A percentile compares a stretch with the other conserved stretches of the same genome.
phyloP scores from a whole-genome alignment of 352 stramenopile genomes.

The Aphanomyces stellatus region DNA sequence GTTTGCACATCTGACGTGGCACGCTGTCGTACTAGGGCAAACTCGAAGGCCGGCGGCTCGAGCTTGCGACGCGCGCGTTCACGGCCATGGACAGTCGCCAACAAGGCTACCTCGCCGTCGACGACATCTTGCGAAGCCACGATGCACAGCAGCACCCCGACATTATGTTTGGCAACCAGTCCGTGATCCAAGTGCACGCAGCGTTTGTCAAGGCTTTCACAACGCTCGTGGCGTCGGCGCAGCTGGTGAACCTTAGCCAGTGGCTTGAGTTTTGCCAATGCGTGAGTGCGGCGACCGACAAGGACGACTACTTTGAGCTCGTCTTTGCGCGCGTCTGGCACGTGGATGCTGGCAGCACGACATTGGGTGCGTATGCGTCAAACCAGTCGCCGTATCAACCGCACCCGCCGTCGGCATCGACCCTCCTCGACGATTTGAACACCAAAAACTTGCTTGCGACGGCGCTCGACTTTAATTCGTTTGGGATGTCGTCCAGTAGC shows the following conservation, averaged over 20 bases:
- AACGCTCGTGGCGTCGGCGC: slow-evolving; percentile 23
- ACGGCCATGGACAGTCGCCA: slow-evolving; percentile 50
- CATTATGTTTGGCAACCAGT: slow-evolving; percentile 66
- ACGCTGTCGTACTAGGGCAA: slow-evolving; percentile 26
- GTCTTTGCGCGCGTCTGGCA: slow-evolving; percentile 65
- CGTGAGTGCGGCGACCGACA: slow-evolving; percentile 49
- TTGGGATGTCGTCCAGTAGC: slow-evolving; percentile 22
- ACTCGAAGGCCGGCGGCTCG: slow-evolving; percentile 37
- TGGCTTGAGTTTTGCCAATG: slow-evolving; percentile 75
- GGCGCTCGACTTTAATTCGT: slow-evolving; percentile 6
- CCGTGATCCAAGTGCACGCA: slow-evolving; percentile 39
- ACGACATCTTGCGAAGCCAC: slow-evolving; percentile 40
- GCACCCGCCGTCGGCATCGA: slow-evolving; percentile 30
- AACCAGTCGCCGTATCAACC: slow-evolving; percentile 7
- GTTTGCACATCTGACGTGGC: too few relatives aligned
- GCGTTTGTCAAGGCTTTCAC: slow-evolving; percentile 50
- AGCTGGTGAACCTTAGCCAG: slow-evolving; percentile 60
- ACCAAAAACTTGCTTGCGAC: slow-evolving; percentile 40
- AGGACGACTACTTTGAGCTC: slow-evolving; percentile 69
- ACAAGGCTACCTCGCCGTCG: slow-evolving; percentile 46
- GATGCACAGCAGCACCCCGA: slow-evolving; percentile 47
- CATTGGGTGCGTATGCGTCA: neutral
- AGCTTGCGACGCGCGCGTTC: slow-evolving; percentile 63
- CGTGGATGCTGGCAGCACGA: slow-evolving; percentile 25
- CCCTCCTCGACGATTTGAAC: slow-evolving; percentile 37